Evolutionary conservation across 1,284 basidiomycete genomes (phyloP).

Genomic region (Moesziomyces parantarcticus): DNA sequence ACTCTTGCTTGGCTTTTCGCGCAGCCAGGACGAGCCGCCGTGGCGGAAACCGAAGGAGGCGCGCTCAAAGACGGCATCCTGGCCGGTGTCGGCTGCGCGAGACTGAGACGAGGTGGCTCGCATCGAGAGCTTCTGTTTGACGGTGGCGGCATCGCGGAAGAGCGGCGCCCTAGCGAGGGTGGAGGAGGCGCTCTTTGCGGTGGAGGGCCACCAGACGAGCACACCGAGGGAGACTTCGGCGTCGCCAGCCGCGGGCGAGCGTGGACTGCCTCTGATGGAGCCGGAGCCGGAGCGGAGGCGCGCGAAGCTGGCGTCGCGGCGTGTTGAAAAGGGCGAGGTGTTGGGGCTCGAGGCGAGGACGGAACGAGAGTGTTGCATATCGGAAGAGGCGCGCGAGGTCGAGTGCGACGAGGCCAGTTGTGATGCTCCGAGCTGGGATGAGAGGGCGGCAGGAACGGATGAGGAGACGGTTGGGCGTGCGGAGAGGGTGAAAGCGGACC

Average conservation of each 20-base stretch:
- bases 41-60: constrained; percentile 35
- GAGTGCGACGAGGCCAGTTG: not conserved
- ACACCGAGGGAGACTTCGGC: constrained; percentile 33
- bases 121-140: constrained; percentile 47
- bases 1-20: constrained; percentile 44
- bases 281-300: constrained; percentile 35
- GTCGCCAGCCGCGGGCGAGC: constrained; percentile 10
- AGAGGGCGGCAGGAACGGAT: not conserved
- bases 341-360: not conserved
- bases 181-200: constrained; percentile 26
- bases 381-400: not conserved
- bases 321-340: constrained; percentile 5
- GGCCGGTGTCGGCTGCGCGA: constrained; percentile 15
- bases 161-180: constrained; percentile 35
- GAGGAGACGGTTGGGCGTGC: not conserved
- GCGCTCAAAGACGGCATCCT: constrained; percentile 32
- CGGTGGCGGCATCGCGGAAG: constrained; percentile 41
- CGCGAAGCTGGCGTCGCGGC: constrained; percentile 10
- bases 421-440: not conserved
- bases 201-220: constrained; percentile 35
- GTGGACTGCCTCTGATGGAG: constrained; percentile 11
- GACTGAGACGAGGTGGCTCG: constrained; percentile 8
- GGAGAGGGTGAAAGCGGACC: not conserved
- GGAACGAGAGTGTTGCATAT: not conserved
- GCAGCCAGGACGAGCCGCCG: constrained; percentile 34